These are phyloP conservation scores for Petunia axillaris DNA, from an alignment of 257 asterid genomes.

Conservation along the genomic window DNA sequence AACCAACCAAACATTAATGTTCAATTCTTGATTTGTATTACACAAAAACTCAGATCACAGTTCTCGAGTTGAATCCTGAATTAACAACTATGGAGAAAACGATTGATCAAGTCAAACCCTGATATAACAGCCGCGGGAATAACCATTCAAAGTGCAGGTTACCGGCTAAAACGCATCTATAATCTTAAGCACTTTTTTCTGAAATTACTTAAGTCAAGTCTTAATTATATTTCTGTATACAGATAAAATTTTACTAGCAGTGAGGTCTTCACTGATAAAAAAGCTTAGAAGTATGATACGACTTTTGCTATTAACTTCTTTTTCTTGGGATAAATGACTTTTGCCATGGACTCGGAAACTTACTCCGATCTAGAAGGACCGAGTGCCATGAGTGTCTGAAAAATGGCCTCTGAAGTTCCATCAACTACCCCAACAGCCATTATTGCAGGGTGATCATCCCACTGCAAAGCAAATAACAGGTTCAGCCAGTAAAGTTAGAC, in stretches of 20 bases:
- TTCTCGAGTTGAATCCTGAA: not conserved
- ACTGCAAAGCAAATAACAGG: slow-evolving; percentile 46
- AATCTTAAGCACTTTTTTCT: not conserved
- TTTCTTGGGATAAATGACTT: not conserved
- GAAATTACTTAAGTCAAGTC: not conserved
- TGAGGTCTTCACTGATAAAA: not conserved
- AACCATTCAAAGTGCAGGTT: slow-evolving; percentile 12
- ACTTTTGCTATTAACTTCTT: not conserved
- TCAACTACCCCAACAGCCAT: slow-evolving; percentile 96
- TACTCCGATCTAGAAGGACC: slow-evolving; percentile 98
- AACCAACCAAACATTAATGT: not conserved
- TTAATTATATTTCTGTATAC: not conserved
- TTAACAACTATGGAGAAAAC: not conserved
- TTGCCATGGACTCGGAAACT: slow-evolving; percentile 32
- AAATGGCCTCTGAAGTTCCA: slow-evolving; percentile 90
- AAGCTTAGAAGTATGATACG: not conserved
- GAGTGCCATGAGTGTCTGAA: slow-evolving; percentile 93
- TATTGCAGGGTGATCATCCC: slow-evolving; percentile 87
- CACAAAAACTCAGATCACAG: not conserved
- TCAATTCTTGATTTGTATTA: not conserved
- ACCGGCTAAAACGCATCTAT: slow-evolving; percentile 6
- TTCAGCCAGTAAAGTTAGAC: slow-evolving; percentile 20
- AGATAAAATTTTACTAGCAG: not conserved
- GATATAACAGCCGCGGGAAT: not conserved
- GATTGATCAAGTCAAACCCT: not conserved